A percentile compares a stretch with the other conserved stretches of the same genome.
These are phyloP conservation scores for Lactifluus volemus DNA, from an alignment of 768 basidiomycete genomes.

Conservation along the genomic window DNA sequence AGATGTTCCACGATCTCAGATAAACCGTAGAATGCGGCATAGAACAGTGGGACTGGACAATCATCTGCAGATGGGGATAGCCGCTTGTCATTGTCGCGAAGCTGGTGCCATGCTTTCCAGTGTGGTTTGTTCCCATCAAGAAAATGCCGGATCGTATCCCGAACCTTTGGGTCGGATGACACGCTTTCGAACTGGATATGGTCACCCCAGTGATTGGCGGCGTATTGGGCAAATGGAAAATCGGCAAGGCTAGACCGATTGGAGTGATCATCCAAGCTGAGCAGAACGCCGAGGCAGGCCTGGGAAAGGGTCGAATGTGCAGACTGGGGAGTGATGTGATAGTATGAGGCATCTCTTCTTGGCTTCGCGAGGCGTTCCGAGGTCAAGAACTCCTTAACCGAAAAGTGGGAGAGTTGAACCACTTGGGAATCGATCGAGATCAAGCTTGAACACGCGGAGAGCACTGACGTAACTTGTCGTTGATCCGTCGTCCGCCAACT, in stretches of 20 bases:
- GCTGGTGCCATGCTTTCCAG: background rate
- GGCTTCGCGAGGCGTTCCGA: background rate
- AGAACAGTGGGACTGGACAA: background rate
- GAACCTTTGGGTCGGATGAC: background rate
- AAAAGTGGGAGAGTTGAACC: background rate
- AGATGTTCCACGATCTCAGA: background rate
- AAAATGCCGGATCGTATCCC: background rate
- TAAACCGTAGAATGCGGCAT: background rate
- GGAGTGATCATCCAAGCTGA: background rate
- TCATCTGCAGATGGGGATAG: background rate
- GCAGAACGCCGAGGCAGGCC: background rate
- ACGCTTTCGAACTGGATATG: background rate
- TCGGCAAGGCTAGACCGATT: no score
- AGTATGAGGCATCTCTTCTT: background rate
- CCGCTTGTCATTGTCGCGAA: background rate
- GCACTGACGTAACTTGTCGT: background rate
- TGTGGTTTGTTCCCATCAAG: background rate
- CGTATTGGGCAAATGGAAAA: background rate
- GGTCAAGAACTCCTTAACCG: constrained; percentile 3
- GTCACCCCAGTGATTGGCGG: background rate
- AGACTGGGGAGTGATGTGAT: background rate
- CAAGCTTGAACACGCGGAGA: constrained; percentile 1
- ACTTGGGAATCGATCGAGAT: background rate
- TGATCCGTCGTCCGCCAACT: background rate
- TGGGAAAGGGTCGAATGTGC: background rate